These are phyloP conservation scores for Salvia sclarea DNA, from an alignment of 305 asterid species.

Conservation along the genomic window DNA sequence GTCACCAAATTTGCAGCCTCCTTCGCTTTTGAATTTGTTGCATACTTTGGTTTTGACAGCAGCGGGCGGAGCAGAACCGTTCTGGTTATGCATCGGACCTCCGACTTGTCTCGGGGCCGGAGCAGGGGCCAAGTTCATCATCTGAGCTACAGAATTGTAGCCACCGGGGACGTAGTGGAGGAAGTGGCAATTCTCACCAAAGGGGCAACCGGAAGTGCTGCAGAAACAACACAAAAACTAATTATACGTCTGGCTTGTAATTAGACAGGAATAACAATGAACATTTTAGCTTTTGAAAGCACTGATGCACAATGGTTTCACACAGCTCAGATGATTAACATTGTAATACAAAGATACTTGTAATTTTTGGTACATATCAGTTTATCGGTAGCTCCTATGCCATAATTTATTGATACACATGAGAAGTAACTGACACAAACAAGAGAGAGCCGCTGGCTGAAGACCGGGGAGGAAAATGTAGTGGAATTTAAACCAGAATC, in stretches of 20 bases:
- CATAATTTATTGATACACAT: too few relatives aligned
- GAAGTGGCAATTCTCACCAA: slow-evolving; percentile 90
- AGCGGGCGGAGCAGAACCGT: slow-evolving; percentile 50
- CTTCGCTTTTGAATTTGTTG: slow-evolving; percentile 67
- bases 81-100: slow-evolving; percentile 47
- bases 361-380: background rate
- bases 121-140: slow-evolving; percentile 73
- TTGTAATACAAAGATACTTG: background rate
- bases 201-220: slow-evolving; percentile 88
- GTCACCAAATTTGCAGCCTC: slow-evolving; percentile 87
- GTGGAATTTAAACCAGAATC: too few relatives aligned
- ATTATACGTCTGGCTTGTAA: background rate
- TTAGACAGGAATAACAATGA: background rate
- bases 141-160: slow-evolving; percentile 74
- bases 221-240: slow-evolving; percentile 9
- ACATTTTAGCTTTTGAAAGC: background rate
- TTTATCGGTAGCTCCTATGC: too few relatives aligned
- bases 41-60: slow-evolving; percentile 70
- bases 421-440: too few relatives aligned
- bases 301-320: background rate
- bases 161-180: slow-evolving; percentile 87
- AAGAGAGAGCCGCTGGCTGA: too few relatives aligned
- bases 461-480: too few relatives aligned
- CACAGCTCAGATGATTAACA: background rate
- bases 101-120: slow-evolving; percentile 45